Percentiles rank a stretch among this genome's conserved stretches.
phyloP scores from a whole-genome alignment of 129 eudicot genomes.

The Oenanthe sinensis region DNA sequence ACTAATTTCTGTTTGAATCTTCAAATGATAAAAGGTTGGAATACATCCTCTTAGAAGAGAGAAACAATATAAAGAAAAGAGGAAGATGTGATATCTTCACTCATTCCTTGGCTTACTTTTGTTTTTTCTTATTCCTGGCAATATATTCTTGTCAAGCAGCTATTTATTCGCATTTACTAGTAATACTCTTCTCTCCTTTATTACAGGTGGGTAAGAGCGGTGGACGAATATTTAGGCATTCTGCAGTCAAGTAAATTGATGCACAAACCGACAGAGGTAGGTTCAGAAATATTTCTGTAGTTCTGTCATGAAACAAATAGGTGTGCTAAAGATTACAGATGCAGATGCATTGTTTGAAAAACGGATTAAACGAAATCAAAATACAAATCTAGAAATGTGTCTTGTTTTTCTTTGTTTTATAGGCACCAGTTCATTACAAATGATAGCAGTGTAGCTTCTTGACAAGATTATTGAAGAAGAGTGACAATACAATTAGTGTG shows the following conservation, averaged over 20 bases:
- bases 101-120: background rate
- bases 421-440: constrained; percentile 10
- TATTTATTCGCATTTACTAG: background rate
- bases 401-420: constrained; percentile 6
- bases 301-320: constrained; percentile 1
- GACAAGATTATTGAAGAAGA: background rate
- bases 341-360: background rate
- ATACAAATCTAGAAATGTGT: background rate
- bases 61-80: background rate
- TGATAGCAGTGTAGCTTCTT: constrained; percentile 5
- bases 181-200: background rate
- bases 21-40: background rate
- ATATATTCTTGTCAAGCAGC: background rate
- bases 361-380: background rate
- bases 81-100: background rate
- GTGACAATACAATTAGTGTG: background rate
- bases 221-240: constrained; percentile 56
- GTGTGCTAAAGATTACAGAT: background rate
- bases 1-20: background rate
- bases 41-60: background rate
- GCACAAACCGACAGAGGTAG: constrained; percentile 52
- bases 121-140: background rate
- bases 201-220: constrained; percentile 94
- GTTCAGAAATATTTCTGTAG: background rate
- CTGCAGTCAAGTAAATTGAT: constrained; percentile 61